phyloP scores from a whole-genome alignment of 2,329 filamentous ascomycete species.

The Atkinsonella texensis region DNA sequence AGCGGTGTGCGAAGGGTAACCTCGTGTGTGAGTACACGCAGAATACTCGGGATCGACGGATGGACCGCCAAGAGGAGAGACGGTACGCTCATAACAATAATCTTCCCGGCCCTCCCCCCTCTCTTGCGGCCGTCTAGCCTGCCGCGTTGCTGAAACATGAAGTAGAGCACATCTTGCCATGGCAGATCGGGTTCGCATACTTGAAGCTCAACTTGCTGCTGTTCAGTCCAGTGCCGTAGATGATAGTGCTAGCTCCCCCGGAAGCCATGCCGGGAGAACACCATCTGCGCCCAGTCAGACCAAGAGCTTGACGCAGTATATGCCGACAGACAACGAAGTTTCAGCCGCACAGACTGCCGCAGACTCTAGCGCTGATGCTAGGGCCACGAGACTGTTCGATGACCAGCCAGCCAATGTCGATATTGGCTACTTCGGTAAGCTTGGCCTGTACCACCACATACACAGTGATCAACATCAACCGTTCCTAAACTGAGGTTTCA shows the following conservation, averaged over 20 bases:
- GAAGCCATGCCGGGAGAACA: background rate
- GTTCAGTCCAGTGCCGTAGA: background rate
- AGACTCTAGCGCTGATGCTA: conserved; percentile 15
- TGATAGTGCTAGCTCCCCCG: background rate
- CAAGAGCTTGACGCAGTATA: conserved; percentile 1
- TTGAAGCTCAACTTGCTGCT: conserved; percentile 2
- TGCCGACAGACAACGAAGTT: background rate
- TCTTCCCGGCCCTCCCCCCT: too few species aligned
- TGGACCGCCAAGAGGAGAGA: conserved; percentile 13
- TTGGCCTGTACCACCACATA: background rate
- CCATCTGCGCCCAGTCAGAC: background rate
- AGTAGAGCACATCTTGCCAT: conserved; percentile 1
- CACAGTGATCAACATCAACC: background rate
- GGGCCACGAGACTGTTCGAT: conserved; percentile 18
- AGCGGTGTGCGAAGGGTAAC: conserved; percentile 9
- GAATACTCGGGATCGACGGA: conserved; percentile 13
- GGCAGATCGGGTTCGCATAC: conserved; percentile 1
- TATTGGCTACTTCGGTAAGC: conserved; percentile 17
- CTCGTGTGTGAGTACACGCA: conserved; percentile 12
- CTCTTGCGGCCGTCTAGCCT: too few species aligned
- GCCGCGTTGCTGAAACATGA: background rate
- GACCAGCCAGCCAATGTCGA: conserved; percentile 12
- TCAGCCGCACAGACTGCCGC: conserved; percentile 6
- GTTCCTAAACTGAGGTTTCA: background rate
- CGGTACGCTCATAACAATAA: conserved; percentile 5